phyloP scores from a whole-genome alignment of 2,329 filamentous ascomycete genomes.

The Cordyceps javanica region DNA sequence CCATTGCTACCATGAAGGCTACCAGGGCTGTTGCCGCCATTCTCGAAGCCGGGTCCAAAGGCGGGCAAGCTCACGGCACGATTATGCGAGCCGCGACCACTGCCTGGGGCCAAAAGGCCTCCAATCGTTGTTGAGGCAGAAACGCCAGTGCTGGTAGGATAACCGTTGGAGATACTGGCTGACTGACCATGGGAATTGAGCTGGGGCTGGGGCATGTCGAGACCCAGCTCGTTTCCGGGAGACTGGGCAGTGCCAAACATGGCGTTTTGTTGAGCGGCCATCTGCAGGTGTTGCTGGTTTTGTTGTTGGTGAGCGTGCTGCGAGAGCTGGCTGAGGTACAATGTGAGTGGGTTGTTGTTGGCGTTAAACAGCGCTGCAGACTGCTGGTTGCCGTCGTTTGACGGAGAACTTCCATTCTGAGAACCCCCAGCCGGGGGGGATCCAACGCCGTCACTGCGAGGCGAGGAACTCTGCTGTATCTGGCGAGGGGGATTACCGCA shows the following conservation, averaged over 20 bases:
- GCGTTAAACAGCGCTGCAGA: slow-evolving; percentile 73
- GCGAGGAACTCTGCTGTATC: slow-evolving; percentile 61
- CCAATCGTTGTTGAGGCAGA: slow-evolving; percentile 64
- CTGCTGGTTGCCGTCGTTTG: slow-evolving; percentile 50
- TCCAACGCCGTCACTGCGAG: slow-evolving; percentile 54
- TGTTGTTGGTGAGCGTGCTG: slow-evolving; percentile 69
- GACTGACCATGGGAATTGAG: slow-evolving; percentile 59
- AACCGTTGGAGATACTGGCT: slow-evolving; percentile 60
- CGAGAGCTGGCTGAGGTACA: slow-evolving; percentile 84
- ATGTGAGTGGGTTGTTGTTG: slow-evolving; percentile 80
- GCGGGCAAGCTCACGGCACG: slow-evolving; percentile 84
- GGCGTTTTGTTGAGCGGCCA: slow-evolving; percentile 71
- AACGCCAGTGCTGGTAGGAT: slow-evolving; percentile 43
- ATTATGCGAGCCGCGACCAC: slow-evolving; percentile 56
- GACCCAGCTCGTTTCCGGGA: slow-evolving; percentile 48
- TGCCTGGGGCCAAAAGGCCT: slow-evolving; percentile 68
- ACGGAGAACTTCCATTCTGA: slow-evolving; percentile 53
- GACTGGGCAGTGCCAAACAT: slow-evolving; percentile 69
- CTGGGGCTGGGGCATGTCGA: slow-evolving; percentile 55
- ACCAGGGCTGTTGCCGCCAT: slow-evolving; percentile 47
- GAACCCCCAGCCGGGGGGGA: slow-evolving; percentile 55
- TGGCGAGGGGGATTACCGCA: slow-evolving; percentile 95
- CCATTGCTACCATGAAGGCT: slow-evolving; percentile 39
- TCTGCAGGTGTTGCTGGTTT: slow-evolving; percentile 64
- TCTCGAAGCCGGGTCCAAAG: slow-evolving; percentile 58